Evolutionary conservation across 805 yeast species (phyloP), one percentile per base, ranked within the genome.

Genomic region (Candida maltosa): DNA sequence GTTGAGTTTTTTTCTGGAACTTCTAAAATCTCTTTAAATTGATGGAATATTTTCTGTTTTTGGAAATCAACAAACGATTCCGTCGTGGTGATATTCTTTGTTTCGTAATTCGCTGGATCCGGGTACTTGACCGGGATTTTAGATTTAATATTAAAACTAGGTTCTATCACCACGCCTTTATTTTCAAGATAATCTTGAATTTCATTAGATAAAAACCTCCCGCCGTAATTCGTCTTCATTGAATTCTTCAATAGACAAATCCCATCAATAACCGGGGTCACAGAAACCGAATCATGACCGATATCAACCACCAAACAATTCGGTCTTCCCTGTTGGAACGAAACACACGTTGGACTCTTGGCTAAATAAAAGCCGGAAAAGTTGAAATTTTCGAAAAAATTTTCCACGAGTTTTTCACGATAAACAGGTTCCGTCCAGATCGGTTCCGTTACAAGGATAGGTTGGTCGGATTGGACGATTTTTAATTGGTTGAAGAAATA

Each of bases 271-370:
- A 84, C 87, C 2, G 89, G 95, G 4, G 93, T 82, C 1, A 80
- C 89, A 41, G 87, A 78, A 14, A 75, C 68, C 2, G 80, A 63
- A 52, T 84, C 89, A 52, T 85, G 93, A 5, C 96, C 96, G 26
- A 86, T 61, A 56, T 87, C 95, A 26, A 87, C 91, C 26, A 87
- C 87, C 21, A 87, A 65, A 54, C 95, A 87, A 41, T 82, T 83
- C 29, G 95, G 88, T 54, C 94, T 73, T 3, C 95, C 96, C 44
- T 84, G 83, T 8, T 91, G 88, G 60, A 89, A 89, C 2, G 95
- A 79, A 1, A 84, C 80, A 62, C 95, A 83, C 0, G 94, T 82
- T n/a, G 96, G 91, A 6, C 82, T 72, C 39, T 87, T 82, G 10
- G 86, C 88, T 16, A 86, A 56, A 53, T 82, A 89, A 39, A 86